Base-by-base conservation (phyloP, 2,329 filamentous ascomycete genomes). In the Chaetomium sp. region DNA sequence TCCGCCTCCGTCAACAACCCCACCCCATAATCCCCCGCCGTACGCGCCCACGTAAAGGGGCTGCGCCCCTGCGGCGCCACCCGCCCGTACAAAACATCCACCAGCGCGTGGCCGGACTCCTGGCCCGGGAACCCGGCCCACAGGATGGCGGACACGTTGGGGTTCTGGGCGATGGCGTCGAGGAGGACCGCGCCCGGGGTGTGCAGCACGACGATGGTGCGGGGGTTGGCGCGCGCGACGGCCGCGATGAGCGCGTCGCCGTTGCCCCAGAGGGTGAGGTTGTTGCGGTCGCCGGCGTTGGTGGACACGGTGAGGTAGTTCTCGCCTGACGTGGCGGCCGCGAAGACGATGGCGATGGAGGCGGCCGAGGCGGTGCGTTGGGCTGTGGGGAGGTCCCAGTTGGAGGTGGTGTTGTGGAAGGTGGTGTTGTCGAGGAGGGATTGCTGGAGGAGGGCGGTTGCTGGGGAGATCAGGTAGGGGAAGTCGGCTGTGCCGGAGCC, bases 401-500 rank as follows among this genome's bases (percentile, higher is more conserved):
- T 75, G 61, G 64, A 65, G 68, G 77, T 75, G 73, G 88, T 84
- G 65, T 79, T 84, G 79, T 7, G 75, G 71, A 25, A 84, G 82
- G 33, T 45, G 23, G 79, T 81, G 83, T 70, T 84, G 83, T 85
- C 16, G 4, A 82, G 82, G 72, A 86, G 82, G 90, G 87, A 31
- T 85, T 80, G 50, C 78, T 77, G 57, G 85, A 79, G 56, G 72
- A 79, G 76, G 87, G 2, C 82, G 81, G n/a, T 80, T 72, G 65
- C 83, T 0, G 93, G 93, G 27, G 90, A 86, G 33, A 96, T 79
- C 1, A 97, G 82, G 72, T 95, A 96, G 4, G 90, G 89, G 66
- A 92, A 93, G 27, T 96, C 87, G 2, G 91, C 92, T 0, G 92
- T 87, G 2, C 93, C 93, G 10, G 90, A 94, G 13, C 93, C 93